Evolutionary conservation across 345 rosid species (phyloP).

Genomic region (Linum lewisii): DNA sequence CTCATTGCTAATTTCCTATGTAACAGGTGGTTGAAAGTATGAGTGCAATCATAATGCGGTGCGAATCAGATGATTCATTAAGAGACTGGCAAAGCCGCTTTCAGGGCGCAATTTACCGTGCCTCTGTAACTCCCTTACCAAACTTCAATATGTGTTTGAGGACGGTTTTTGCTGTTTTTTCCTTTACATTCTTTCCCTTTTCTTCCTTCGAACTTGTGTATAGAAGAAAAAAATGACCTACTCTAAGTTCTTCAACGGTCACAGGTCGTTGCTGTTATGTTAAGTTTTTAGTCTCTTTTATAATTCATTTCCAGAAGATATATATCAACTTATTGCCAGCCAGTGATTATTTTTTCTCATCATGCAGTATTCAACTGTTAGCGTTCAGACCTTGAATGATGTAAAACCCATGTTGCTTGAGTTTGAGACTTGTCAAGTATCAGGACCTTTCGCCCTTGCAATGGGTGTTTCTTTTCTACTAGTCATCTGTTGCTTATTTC

Average conservation of each 20-base stretch:
- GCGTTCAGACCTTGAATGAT: background rate
- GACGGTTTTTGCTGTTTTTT: background rate
- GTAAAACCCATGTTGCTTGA: background rate
- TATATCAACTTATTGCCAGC: background rate
- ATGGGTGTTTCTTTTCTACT: background rate
- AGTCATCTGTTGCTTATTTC: background rate
- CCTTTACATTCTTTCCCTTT: background rate
- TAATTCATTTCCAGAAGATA: background rate
- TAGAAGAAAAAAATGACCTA: background rate
- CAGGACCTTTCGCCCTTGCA: background rate
- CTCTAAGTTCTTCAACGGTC: background rate
- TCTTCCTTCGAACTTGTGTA: background rate
- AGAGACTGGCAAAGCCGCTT: conserved; percentile 77
- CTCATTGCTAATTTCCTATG: conserved; percentile 9
- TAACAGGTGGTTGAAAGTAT: conserved; percentile 74
- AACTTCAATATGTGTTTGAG: conserved; percentile 1
- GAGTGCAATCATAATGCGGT: conserved; percentile 58
- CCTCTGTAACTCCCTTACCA: conserved; percentile 47
- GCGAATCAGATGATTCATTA: conserved; percentile 60
- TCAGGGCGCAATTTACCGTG: conserved; percentile 81
- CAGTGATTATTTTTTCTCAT: background rate
- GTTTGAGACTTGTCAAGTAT: too few relatives aligned
- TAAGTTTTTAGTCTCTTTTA: background rate
- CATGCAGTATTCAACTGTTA: background rate
- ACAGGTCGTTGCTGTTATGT: background rate